Evolutionary conservation across 257 asterid species (phyloP).

Genomic region (Solanum clarkiae): DNA sequence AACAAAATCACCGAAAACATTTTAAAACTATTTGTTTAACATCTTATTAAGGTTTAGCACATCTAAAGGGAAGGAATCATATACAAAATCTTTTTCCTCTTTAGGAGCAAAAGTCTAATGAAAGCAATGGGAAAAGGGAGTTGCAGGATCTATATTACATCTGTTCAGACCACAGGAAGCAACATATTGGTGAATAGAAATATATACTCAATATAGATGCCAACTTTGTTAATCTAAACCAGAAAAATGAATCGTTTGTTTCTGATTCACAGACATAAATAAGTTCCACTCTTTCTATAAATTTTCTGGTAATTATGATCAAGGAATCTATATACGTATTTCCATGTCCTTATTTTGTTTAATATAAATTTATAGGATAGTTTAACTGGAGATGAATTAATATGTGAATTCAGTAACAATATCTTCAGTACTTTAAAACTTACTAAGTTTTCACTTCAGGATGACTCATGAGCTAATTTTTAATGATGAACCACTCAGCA

Average conservation of each 20-base stretch:
- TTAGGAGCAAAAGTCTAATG: constrained; percentile 9
- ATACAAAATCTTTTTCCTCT: constrained; percentile 30
- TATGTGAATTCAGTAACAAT: too few relatives aligned
- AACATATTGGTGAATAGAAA: constrained; percentile 41
- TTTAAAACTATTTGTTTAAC: constrained; percentile 53
- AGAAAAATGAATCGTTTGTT: constrained; percentile 33
- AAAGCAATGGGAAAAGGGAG: constrained; percentile 13
- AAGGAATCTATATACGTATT: neutral
- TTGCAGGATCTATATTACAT: constrained; percentile 45
- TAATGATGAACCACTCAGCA: neutral
- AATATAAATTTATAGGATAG: too few relatives aligned
- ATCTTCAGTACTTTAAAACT: too few relatives aligned
- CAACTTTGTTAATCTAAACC: constrained; percentile 33
- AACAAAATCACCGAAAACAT: constrained; percentile 51
- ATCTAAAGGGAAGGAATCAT: constrained; percentile 48
- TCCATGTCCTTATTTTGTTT: neutral
- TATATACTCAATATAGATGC: constrained; percentile 39
- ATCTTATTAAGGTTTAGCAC: constrained; percentile 47
- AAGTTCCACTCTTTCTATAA: neutral
- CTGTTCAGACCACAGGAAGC: constrained; percentile 15
- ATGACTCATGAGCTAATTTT: too few relatives aligned
- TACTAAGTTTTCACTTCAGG: too few relatives aligned
- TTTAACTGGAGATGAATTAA: too few relatives aligned
- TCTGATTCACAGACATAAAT: constrained; percentile 51
- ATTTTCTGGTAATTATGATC: neutral